Evolutionary conservation across 2,329 filamentous ascomycete species (phyloP).

Genomic region (Penicillium sp.): DNA sequence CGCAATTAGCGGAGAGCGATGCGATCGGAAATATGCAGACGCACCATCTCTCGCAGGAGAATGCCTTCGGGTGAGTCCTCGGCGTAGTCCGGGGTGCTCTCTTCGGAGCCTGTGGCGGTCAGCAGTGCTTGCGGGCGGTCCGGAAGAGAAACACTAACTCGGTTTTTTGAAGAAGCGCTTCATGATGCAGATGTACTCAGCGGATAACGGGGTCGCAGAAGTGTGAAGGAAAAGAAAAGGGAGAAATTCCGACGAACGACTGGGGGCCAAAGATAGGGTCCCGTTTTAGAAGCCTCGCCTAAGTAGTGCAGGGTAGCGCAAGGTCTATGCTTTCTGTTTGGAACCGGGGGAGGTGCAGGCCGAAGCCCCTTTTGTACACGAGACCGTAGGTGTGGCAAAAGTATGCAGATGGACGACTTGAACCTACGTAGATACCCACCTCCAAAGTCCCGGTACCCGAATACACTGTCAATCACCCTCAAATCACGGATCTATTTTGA

Average conservation of each 20-base stretch:
- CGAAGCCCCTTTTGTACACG: neutral
- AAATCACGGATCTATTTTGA: neutral
- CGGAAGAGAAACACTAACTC: constrained; percentile 24
- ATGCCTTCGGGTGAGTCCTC: constrained; percentile 42
- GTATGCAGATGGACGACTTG: neutral
- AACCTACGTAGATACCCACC: neutral
- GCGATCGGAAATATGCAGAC: neutral
- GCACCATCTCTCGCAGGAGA: constrained; percentile 43
- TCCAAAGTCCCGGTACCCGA: neutral
- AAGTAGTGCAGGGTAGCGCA: neutral
- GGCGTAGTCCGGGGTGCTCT: constrained; percentile 23
- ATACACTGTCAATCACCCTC: neutral
- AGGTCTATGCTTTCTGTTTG: neutral
- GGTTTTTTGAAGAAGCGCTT: constrained; percentile 37
- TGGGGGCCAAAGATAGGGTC: neutral
- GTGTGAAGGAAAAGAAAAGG: neutral
- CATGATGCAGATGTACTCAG: constrained; percentile 24
- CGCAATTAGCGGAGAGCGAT: constrained; percentile 4
- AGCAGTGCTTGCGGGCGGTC: constrained; percentile 7
- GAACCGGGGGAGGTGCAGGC: neutral
- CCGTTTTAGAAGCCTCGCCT: neutral
- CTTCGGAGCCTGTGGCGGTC: constrained; percentile 24
- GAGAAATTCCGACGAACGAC: neutral
- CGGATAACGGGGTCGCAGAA: neutral
- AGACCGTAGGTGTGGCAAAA: neutral